phyloP scores from a whole-genome alignment of 176 grass and related monocot species.

The Zoysia japonica region DNA sequence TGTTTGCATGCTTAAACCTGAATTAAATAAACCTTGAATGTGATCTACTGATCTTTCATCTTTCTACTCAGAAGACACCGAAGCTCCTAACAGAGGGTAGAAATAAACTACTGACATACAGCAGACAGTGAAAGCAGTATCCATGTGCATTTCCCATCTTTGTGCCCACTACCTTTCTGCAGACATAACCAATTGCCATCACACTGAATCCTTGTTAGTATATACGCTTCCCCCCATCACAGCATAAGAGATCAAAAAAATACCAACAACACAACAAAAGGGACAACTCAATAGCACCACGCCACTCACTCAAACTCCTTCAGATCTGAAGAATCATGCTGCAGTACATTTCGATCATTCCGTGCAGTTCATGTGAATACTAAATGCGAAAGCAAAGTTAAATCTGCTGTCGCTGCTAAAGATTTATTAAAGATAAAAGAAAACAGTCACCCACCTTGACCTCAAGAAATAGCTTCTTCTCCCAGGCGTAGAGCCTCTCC shows the following conservation, averaged over 20 bases:
- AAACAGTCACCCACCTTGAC: conserved; percentile 65
- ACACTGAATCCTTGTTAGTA: conserved; percentile 37
- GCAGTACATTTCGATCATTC: conserved; percentile 36
- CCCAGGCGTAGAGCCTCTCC: conserved; percentile 96
- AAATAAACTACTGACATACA: conserved; percentile 18
- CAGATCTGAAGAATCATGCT: conserved; percentile 48
- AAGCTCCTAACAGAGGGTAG: conserved; percentile 18
- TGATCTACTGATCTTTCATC: conserved; percentile 17
- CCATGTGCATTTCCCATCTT: conserved; percentile 49
- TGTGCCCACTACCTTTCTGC: conserved; percentile 37
- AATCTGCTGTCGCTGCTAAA: conserved; percentile 7
- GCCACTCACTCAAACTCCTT: conserved; percentile 29
- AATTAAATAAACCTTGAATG: background rate
- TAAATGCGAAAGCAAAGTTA: conserved; percentile 29
- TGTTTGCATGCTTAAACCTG: conserved; percentile 10
- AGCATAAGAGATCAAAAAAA: conserved; percentile 34
- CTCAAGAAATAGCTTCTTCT: conserved; percentile 96
- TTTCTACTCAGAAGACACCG: conserved; percentile 38
- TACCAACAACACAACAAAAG: conserved; percentile 43
- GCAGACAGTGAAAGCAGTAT: conserved; percentile 40
- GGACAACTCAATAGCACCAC: conserved; percentile 47
- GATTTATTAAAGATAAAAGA: background rate
- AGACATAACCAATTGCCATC: conserved; percentile 35
- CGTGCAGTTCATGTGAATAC: background rate
- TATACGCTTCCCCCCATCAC: conserved; percentile 37